These are phyloP conservation scores for Helotiales sp. DNA, from an alignment of 2,329 filamentous ascomycete genomes.

Conservation along the genomic window DNA sequence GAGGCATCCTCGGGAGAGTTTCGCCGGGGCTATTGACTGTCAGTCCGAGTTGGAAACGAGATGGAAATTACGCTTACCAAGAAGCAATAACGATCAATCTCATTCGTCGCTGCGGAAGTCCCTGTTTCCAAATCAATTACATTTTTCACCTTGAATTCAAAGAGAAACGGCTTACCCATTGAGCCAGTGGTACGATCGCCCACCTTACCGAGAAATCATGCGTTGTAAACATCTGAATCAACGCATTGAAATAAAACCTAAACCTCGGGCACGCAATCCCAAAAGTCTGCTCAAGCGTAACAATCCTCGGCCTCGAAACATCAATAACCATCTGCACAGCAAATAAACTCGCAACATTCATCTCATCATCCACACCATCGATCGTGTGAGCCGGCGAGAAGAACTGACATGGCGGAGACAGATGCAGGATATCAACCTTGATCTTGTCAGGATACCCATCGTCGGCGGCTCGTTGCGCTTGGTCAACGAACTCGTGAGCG, in stretches of 20 bases:
- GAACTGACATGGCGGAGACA: slow-evolving; percentile 79
- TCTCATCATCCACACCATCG: slow-evolving; percentile 62
- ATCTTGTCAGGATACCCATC: slow-evolving; percentile 34
- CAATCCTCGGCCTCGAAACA: slow-evolving; percentile 65
- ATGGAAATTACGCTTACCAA: slow-evolving; percentile 37
- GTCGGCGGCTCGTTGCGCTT: slow-evolving; percentile 13
- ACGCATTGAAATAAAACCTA: slow-evolving; percentile 58
- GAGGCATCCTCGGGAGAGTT: slow-evolving; percentile 67
- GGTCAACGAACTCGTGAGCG: slow-evolving; percentile 55
- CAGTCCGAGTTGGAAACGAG: background rate
- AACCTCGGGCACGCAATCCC: slow-evolving; percentile 64
- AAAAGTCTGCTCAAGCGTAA: slow-evolving; percentile 81
- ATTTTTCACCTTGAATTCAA: background rate
- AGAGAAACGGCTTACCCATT: slow-evolving; percentile 46
- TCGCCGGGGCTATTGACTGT: slow-evolving; percentile 65
- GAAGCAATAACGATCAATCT: slow-evolving; percentile 62
- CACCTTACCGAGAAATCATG: slow-evolving; percentile 73
- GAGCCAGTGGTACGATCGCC: slow-evolving; percentile 60
- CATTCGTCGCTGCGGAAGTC: slow-evolving; percentile 36
- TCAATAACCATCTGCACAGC: slow-evolving; percentile 60
- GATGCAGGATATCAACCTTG: slow-evolving; percentile 70
- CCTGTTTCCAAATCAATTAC: slow-evolving; percentile 23
- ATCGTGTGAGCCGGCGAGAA: slow-evolving; percentile 75
- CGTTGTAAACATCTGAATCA: slow-evolving; percentile 68
- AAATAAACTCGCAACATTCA: slow-evolving; percentile 66